These are phyloP conservation scores for Boletus rufocinnamomeus DNA, from an alignment of 768 basidiomycete species.

Conservation along the genomic window DNA sequence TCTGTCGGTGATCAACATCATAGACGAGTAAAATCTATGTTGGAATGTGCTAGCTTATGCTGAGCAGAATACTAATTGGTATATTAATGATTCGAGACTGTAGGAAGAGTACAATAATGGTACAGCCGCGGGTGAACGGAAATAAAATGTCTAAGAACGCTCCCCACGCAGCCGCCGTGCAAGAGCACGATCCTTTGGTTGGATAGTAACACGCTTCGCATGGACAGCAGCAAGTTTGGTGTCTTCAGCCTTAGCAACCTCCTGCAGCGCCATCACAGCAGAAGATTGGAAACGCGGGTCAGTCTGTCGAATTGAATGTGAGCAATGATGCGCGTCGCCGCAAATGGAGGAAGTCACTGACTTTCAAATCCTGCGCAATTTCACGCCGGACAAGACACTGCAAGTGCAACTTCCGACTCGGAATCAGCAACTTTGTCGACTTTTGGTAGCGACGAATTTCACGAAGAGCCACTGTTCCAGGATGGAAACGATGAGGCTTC, in stretches of 20 bases:
- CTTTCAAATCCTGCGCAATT: constrained; percentile 92
- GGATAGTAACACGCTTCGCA: constrained; percentile 82
- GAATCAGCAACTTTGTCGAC: constrained; percentile 83
- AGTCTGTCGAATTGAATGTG: too few relatives aligned
- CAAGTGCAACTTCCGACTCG: constrained; percentile 90
- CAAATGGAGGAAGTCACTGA: constrained; percentile 38
- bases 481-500: constrained; percentile 88
- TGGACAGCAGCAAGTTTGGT: constrained; percentile 86
- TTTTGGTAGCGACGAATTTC: constrained; percentile 90
- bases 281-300: constrained; percentile 58
- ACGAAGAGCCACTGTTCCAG: constrained; percentile 86
- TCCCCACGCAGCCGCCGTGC: constrained; percentile 56
- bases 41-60: too few relatives aligned
- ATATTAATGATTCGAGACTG: too few relatives aligned
- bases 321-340: neutral
- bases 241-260: constrained; percentile 84
- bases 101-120: too few relatives aligned
- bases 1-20: too few relatives aligned
- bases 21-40: too few relatives aligned
- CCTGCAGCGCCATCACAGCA: constrained; percentile 84
- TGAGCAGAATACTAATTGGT: too few relatives aligned
- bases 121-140: too few relatives aligned
- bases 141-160: too few relatives aligned
- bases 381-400: constrained; percentile 89
- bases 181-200: constrained; percentile 83